phyloP scores from a whole-genome alignment of 257 asterid species.

The Solanum acaule region DNA sequence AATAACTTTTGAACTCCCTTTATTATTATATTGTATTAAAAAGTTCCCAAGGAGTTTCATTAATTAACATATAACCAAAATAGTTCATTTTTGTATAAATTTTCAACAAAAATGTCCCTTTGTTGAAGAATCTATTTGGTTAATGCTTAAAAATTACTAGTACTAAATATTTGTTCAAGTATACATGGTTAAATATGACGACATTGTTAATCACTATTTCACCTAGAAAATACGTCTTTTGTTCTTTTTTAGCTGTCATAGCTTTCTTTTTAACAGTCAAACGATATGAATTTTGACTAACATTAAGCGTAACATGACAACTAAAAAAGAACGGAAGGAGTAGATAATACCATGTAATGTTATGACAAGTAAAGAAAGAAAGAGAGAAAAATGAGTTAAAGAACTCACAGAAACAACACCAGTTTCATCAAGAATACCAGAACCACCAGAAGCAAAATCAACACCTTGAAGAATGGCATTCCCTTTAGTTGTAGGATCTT shows the following conservation, averaged over 20 bases:
- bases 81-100: too few relatives aligned
- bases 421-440: slow-evolving; percentile 71
- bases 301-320: too few relatives aligned
- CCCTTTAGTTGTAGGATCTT: slow-evolving; percentile 58
- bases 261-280: too few relatives aligned
- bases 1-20: too few relatives aligned
- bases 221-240: background rate
- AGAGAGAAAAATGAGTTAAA: background rate
- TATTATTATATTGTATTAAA: too few relatives aligned
- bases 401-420: slow-evolving; percentile 45
- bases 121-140: background rate
- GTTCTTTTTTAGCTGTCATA: too few relatives aligned
- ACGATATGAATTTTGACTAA: too few relatives aligned
- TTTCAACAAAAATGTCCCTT: background rate
- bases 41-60: too few relatives aligned
- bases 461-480: slow-evolving; percentile 45
- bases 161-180: background rate
- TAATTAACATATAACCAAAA: too few relatives aligned
- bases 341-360: background rate
- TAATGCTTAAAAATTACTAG: background rate
- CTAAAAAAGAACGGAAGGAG: too few relatives aligned
- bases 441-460: slow-evolving; percentile 71
- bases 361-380: background rate
- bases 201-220: background rate
- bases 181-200: background rate